Percentiles rank a stretch among this genome's conserved stretches.
Evolutionary conservation across 1,284 basidiomycete genomes (phyloP).

Genomic region (Entoloma clypeatum): DNA sequence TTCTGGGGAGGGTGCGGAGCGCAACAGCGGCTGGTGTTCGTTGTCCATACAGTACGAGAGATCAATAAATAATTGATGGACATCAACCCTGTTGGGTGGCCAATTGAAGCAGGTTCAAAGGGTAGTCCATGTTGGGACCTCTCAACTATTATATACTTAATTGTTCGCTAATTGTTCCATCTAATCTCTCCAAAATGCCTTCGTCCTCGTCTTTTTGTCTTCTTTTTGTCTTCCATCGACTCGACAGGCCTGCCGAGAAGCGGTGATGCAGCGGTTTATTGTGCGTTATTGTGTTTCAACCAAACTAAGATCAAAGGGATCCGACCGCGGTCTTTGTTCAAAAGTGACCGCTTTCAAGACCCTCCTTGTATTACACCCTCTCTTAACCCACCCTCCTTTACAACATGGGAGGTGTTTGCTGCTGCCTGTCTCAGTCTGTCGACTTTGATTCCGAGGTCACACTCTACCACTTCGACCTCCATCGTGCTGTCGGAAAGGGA

Average conservation of each 20-base stretch:
- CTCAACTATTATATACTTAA: conserved; percentile 1
- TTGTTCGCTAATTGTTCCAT: too few relatives aligned
- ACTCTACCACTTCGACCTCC: conserved; percentile 94
- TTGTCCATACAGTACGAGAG: conserved; percentile 43
- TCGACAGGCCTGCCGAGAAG: too few relatives aligned
- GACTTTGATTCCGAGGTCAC: conserved; percentile 94
- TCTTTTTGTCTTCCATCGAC: conserved; percentile 10
- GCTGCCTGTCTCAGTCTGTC: conserved; percentile 71
- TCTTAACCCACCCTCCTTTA: conserved; percentile 33
- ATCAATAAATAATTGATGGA: conserved; percentile 8
- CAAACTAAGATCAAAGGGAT: conserved; percentile 31
- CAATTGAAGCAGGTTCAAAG: too few relatives aligned
- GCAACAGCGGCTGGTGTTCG: conserved; percentile 47
- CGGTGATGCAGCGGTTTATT: too few relatives aligned
- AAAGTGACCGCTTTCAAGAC: conserved; percentile 26
- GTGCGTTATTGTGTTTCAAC: conserved; percentile 24
- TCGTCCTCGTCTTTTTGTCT: conserved; percentile 15
- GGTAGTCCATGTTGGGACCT: conserved; percentile 5
- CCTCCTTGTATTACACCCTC: conserved; percentile 23
- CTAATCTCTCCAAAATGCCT: neutral
- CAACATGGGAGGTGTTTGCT: conserved; percentile 48
- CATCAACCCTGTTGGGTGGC: too few relatives aligned
- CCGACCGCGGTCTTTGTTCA: conserved; percentile 21
- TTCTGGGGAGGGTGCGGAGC: conserved; percentile 54
- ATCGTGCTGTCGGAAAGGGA: conserved; percentile 91